Evolutionary conservation across 805 yeast genomes (phyloP), one percentile per base, ranked within the genome.

Genomic region (Kuraishia borneana): DNA sequence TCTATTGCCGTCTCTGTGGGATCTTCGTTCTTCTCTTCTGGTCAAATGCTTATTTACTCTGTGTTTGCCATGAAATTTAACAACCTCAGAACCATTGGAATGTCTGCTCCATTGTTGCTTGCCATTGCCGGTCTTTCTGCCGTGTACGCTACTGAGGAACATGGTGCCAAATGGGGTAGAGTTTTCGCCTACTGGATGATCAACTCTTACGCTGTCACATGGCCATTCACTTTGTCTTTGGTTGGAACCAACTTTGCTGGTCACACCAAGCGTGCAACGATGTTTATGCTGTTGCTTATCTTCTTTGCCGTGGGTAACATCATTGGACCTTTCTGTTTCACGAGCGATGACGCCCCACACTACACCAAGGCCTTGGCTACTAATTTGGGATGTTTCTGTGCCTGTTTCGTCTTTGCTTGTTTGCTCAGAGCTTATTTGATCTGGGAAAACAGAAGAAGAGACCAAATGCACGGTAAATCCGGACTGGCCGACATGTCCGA

Each of bases 271-370:
- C 75, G 79, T 44, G 63, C 75, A 42, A 65, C 73, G 4, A 65
- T 73, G 19, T 70, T 73, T 35, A 77, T 79, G 5, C 51, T 76
- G 23, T 67, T 67, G 32, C 63, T 81, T 52, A 64, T 80, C 38
- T 79, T 74, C 4, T 82, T 77, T 49, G 73, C 83, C 27, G 68
- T 73, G 30, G 83, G 84, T 12, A 75, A 78, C 50, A 59, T 80
- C 26, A 68, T 77, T 37, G 89, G 88, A 2, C 87, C 92, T 4
- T 85, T 78, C 53, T 65, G 81, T 14, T 82, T 82, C 58, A 64
- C 60, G 38, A 53, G 67, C 0, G 42, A 54, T 10, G 65, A 78
- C 38, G 76, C 73, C n/a, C 87, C 87, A 5, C 47, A 53, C 27
- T 82, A 79, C 45, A 54, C 50, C 37, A 16, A 26, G 31, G 25